Evolutionary conservation across 2,329 filamentous ascomycete genomes (phyloP).

Genomic region (Macrophomina pseudophaseolina): DNA sequence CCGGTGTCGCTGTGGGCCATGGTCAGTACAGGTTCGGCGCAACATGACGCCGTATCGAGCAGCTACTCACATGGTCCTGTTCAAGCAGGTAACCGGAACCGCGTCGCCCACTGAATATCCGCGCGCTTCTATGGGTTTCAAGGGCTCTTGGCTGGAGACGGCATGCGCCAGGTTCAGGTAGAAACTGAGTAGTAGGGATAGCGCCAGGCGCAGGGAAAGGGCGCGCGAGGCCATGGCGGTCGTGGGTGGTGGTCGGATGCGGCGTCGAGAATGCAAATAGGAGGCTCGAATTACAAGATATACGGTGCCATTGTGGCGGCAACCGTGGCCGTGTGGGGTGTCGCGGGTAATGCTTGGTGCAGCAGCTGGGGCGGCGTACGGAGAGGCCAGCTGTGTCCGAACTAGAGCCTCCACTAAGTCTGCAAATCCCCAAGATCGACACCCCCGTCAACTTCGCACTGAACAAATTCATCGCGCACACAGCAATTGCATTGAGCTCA

Average conservation of each 20-base stretch:
- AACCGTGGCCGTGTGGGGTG: constrained; percentile 20
- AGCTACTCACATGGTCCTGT: constrained; percentile 54
- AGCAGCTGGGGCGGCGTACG: constrained; percentile 10
- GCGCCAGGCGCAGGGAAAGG: constrained; percentile 26
- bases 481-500: background rate
- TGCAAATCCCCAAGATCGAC: constrained; percentile 23
- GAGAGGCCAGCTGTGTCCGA: constrained; percentile 20
- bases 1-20: constrained; percentile 72
- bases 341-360: constrained; percentile 11
- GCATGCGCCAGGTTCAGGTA: constrained; percentile 44
- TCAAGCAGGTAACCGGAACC: constrained; percentile 59
- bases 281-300: constrained; percentile 12
- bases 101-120: constrained; percentile 55
- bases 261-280: background rate
- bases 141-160: constrained; percentile 48
- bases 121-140: constrained; percentile 40
- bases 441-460: background rate
- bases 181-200: constrained; percentile 37
- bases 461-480: background rate
- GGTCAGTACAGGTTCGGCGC: background rate
- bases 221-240: constrained; percentile 17
- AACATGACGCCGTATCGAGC: constrained; percentile 13
- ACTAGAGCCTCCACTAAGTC: constrained; percentile 12
- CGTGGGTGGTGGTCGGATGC: background rate
- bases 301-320: constrained; percentile 24